Conservation (phyloP, 208 protist genomes). For the Porcisia hertigi region DNA sequence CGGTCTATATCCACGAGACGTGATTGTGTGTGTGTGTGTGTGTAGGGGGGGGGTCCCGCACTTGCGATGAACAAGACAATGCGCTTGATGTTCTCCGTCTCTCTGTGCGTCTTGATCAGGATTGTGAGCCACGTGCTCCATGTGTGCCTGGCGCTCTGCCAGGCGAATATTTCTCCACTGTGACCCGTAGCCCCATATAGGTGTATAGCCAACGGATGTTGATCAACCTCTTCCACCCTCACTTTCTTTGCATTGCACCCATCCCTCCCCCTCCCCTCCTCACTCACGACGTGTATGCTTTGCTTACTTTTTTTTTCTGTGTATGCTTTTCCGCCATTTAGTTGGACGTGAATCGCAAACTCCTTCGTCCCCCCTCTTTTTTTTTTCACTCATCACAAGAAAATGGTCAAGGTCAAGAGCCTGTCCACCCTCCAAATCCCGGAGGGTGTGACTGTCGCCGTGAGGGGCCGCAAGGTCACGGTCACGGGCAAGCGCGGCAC, state of each 20-base stretch:
- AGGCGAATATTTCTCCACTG: too few relatives aligned
- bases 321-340: neutral
- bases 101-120: too few relatives aligned
- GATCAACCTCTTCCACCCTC: too few relatives aligned
- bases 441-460: conserved; percentile 62
- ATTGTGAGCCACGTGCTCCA: too few relatives aligned
- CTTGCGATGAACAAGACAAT: too few relatives aligned
- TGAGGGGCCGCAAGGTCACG: conserved; percentile 76
- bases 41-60: neutral
- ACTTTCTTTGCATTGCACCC: too few relatives aligned
- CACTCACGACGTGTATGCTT: too few relatives aligned
- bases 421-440: conserved; percentile 63
- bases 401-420: conserved; percentile 91
- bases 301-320: neutral
- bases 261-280: neutral
- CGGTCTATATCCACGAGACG: neutral
- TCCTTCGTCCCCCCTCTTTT: neutral
- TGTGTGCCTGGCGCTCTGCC: too few relatives aligned
- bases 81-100: too few relatives aligned
- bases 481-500: conserved; percentile 97
- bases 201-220: too few relatives aligned
- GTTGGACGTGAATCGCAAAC: conserved; percentile 2
- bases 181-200: too few relatives aligned
- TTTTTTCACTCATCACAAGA: neutral
- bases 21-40: neutral